Percentiles rank a stretch among this genome's conserved stretches.
Conservation (phyloP, 1,139 yeast species). For the Suhomyces bolitotheri region DNA sequence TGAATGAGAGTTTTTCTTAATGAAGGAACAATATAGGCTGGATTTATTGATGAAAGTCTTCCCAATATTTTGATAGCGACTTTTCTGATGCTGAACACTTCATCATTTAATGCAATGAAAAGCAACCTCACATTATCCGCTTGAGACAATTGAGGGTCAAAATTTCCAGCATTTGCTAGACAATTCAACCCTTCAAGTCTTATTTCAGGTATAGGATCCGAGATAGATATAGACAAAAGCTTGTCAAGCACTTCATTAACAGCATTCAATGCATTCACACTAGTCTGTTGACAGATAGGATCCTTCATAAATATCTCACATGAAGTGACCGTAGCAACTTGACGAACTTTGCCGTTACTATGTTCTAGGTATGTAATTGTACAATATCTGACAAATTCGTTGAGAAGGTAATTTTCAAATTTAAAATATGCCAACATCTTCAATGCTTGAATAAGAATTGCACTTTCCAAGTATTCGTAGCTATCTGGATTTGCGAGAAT, state of each 20-base stretch:
- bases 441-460: slow-evolving; percentile 64
- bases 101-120: slow-evolving; percentile 91
- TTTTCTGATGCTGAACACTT: slow-evolving; percentile 76
- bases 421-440: slow-evolving; percentile 74
- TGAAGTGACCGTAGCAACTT: slow-evolving; percentile 82
- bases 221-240: slow-evolving; percentile 78
- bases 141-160: slow-evolving; percentile 92
- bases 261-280: slow-evolving; percentile 79
- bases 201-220: slow-evolving; percentile 85
- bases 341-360: slow-evolving; percentile 74
- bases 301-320: slow-evolving; percentile 77
- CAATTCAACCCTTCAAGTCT: slow-evolving; percentile 76
- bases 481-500: slow-evolving; percentile 39
- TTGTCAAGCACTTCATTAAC: slow-evolving; percentile 85
- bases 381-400: slow-evolving; percentile 85
- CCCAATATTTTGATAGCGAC: slow-evolving; percentile 83
- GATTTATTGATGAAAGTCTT: slow-evolving; percentile 79
- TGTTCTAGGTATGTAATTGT: slow-evolving; percentile 81
- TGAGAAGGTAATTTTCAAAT: slow-evolving; percentile 72
- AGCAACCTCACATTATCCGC: slow-evolving; percentile 84
- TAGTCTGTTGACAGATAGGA: slow-evolving; percentile 81
- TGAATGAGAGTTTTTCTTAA: slow-evolving; percentile 84
- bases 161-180: slow-evolving; percentile 59
- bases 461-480: slow-evolving; percentile 50
- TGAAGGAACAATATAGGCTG: slow-evolving; percentile 94